phyloP scores from a whole-genome alignment of 2,329 filamentous ascomycete genomes.

The Alternaria burnsii region DNA sequence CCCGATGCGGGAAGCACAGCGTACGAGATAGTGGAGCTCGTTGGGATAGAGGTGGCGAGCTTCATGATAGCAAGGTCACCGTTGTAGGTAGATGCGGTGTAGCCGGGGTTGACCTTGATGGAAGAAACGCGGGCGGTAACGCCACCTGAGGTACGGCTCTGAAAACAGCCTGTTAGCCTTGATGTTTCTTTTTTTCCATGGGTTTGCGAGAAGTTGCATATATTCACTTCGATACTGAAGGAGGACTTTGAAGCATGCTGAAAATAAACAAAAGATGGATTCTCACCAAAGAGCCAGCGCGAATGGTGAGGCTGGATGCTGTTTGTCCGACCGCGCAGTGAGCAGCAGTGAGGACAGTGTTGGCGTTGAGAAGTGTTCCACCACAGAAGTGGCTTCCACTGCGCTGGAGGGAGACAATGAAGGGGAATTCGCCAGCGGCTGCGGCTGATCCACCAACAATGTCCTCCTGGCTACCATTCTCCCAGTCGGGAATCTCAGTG shows the following conservation, averaged over 20 bases:
- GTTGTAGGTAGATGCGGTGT: conserved; percentile 23
- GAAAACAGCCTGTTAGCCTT: not conserved
- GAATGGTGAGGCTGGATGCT: conserved; percentile 15
- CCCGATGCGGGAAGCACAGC: conserved; percentile 29
- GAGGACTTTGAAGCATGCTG: not conserved
- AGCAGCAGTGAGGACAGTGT: conserved; percentile 41
- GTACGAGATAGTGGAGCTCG: conserved; percentile 35
- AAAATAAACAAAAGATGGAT: not conserved
- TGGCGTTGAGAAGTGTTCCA: conserved; percentile 38
- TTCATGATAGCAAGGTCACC: conserved; percentile 40
- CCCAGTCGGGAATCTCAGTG: conserved; percentile 10
- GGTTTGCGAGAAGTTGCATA: not conserved
- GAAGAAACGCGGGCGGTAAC: conserved; percentile 26
- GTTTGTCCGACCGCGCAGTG: conserved; percentile 31
- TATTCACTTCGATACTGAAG: not conserved
- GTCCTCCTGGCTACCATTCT: conserved; percentile 6
- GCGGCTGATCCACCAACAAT: conserved; percentile 40
- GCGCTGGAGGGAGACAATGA: conserved; percentile 36
- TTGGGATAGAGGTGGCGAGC: conserved; percentile 32
- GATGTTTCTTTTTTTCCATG: not conserved
- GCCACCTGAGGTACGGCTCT: conserved; percentile 31
- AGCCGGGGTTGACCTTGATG: conserved; percentile 34
- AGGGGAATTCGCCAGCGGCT: conserved; percentile 37
- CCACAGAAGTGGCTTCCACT: conserved; percentile 38
- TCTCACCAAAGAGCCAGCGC: conserved; percentile 26